phyloP scores from a whole-genome alignment of 176 grass and related monocot genomes.

The Bothriochloa decipiens region DNA sequence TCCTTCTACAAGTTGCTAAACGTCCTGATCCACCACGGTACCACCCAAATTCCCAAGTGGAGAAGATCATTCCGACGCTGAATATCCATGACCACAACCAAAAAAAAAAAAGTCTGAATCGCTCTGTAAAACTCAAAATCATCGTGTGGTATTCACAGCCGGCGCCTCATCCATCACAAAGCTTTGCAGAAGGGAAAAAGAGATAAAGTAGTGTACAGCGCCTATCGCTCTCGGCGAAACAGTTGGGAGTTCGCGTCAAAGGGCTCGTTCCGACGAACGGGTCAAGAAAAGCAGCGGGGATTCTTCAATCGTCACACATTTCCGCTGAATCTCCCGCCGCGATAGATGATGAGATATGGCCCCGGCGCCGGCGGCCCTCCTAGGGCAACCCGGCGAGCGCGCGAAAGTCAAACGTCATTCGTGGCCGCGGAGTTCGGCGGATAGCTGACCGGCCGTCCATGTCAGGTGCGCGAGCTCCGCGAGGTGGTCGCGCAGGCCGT shows the following conservation, averaged over 20 bases:
- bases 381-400: background rate
- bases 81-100: background rate
- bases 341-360: background rate
- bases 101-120: background rate
- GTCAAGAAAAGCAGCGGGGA: slow-evolving; percentile 30
- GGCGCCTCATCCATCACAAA: background rate
- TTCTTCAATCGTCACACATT: background rate
- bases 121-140: background rate
- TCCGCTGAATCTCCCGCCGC: slow-evolving; percentile 28
- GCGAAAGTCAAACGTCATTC: slow-evolving; percentile 1
- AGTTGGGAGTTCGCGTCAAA: background rate
- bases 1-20: background rate
- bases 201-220: background rate
- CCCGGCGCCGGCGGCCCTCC: background rate
- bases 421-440: slow-evolving; percentile 34
- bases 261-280: background rate
- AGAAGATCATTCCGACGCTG: background rate
- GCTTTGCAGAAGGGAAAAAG: background rate
- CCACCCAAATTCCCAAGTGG: background rate
- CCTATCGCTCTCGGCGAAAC: background rate
- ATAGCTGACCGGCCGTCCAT: slow-evolving; percentile 50
- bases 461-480: slow-evolving; percentile 37
- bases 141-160: slow-evolving; percentile 7
- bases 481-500: slow-evolving; percentile 44
- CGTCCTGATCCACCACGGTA: slow-evolving; percentile 11